Evolutionary conservation across 371 early-diverging fungal species (phyloP), one percentile per base, ranked within the genome.

Genomic region (Thermomucor indicae-seudaticae): DNA sequence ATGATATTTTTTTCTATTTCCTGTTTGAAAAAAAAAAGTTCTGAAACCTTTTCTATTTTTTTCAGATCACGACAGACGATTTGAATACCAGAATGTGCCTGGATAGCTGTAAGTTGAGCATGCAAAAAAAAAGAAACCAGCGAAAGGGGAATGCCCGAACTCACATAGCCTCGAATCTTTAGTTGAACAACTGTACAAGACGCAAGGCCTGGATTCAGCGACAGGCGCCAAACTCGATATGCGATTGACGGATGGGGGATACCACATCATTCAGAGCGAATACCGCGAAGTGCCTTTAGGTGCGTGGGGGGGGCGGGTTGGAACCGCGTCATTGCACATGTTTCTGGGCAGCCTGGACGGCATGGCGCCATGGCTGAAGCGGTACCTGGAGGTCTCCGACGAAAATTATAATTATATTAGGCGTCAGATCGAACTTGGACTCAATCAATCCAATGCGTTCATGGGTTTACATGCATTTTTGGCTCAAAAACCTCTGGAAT

Each of bases 271-370:
- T 43, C 70, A 65, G 46, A 62, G 58, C 11, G 70, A 69, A 49
- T 65, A 69, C 35, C 55, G 65, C 40, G 63, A 69, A 43, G 25
- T 69, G 4, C 63, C 70, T 11, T 30, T 69, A 11, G 70, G 70
- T 5, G n/a, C n/a, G n/a, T 69, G 70, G 70, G 70, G 70, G 28
- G 70, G 70, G 0, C 63, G 60, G 27, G 43, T 69, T 22, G 70
- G 70, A 11, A 51, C 59, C 25, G 70, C 63, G 6, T 69, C 54
- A 38, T 34, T 62, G 14, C 51, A 63, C 11, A 41, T 57, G 2
- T 65, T 55, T 43, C 42, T 49, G 43, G 65, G 55, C 19, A 34
- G 43, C 4, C 5, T 60, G 5, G 22, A 50, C 7, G 60, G 55
- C 27, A 20, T 60, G 38, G 42, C 60, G 14, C 60, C 60, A 24